Percentiles rank a stretch among this genome's conserved stretches.
These are phyloP conservation scores for Flaveria ramosissima DNA, from an alignment of 129 eudicot genomes.

Conservation along the genomic window DNA sequence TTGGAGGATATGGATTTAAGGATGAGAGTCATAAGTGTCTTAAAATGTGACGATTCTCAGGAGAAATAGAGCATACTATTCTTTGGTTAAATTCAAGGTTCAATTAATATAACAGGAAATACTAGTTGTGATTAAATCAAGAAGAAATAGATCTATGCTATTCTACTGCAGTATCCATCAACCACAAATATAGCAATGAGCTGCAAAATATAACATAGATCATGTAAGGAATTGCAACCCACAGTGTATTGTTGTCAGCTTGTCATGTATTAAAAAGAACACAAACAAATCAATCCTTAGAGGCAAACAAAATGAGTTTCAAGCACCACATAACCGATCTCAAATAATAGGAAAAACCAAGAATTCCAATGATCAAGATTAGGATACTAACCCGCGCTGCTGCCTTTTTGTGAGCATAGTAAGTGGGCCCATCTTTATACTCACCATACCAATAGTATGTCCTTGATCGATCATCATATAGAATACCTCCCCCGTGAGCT, in stretches of 20 bases:
- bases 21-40: neutral
- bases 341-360: neutral
- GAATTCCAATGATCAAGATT: neutral
- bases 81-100: no score
- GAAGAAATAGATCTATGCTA: neutral
- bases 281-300: neutral
- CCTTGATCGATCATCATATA: conserved; percentile 64
- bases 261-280: neutral
- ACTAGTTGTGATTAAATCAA: neutral
- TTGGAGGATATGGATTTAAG: neutral
- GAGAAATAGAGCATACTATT: no score
- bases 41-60: neutral
- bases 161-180: no score
- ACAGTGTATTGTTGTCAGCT: neutral
- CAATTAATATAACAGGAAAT: neutral
- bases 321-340: neutral
- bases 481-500: conserved; percentile 97
- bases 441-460: conserved; percentile 96
- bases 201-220: neutral
- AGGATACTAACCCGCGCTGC: conserved; percentile 84
- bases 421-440: conserved; percentile 95
- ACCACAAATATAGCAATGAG: neutral
- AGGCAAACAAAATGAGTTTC: neutral
- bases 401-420: conserved; percentile 81
- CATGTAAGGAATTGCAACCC: neutral